Base-by-base conservation (phyloP, 805 yeast species). In the Ogataea ramenticola region DNA sequence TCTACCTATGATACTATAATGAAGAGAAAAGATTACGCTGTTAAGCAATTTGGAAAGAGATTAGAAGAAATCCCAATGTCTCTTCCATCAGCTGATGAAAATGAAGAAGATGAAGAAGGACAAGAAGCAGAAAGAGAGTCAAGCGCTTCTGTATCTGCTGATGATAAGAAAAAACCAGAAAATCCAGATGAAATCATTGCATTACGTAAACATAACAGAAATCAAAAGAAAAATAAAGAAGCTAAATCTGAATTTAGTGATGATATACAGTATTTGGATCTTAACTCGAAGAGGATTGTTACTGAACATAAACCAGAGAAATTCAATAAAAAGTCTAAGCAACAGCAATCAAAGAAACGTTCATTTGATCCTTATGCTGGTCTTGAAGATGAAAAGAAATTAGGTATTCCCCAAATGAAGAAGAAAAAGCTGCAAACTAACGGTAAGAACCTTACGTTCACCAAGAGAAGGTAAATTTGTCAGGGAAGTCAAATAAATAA, bases 361-460 rank as follows among this genome's bases (percentile, higher is more conserved):
- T 55, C 72, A 9, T 82, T 77, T 49, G 82, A 82, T 61, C 88
- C 89, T 4, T 82, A 79, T 49, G 58, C 71, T 17, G 68, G 49
- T 31, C 50, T 53, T 20, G 53, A 50, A 19, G 40, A 44, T 9
- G 22, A 6, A 10, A 37, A 29, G 14, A 21, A 19, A 32, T 43
- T 48, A 21, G 54, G 49, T 19, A 42, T 56, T 16, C 56, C 58
- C 11, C 52, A 49, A 35, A 34, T 53, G 14, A 62, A 57, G 49
- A 60, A 58, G 48, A 54, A 54, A 46, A 49, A 53, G 42, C 51
- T 50, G 49, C 49, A 46, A 17, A 61, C 54, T 29, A 49, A 54
- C 26, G 60, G 59, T 36, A 61, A 54, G 40, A 55, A 56, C 37
- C 49, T 51, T 3, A 57, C 58, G 29, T 66, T 58, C 43, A 58